Percentiles rank a stretch among this genome's conserved stretches.
Evolutionary conservation across 2,329 filamentous ascomycete species (phyloP).

Genomic region (Aspergillus ochraceus): DNA sequence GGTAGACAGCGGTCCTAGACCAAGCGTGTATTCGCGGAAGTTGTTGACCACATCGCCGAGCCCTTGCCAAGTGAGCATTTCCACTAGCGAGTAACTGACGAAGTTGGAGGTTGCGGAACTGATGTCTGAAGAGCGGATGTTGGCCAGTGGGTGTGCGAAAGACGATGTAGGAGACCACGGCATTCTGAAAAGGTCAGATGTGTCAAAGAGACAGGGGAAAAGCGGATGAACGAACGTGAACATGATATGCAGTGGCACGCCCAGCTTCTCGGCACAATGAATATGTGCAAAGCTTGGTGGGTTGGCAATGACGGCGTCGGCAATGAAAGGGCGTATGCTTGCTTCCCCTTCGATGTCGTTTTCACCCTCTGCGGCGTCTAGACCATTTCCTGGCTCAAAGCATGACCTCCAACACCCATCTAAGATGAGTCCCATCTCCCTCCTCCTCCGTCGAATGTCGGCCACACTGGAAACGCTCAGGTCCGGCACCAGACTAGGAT

Average conservation of each 20-base stretch:
- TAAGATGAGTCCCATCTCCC: not conserved
- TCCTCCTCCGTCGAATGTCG: not conserved
- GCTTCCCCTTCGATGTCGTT: not conserved
- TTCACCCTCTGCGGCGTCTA: not conserved
- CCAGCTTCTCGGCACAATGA: conserved; percentile 1
- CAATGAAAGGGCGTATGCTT: not conserved
- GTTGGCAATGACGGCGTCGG: conserved; percentile 2
- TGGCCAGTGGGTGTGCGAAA: conserved; percentile 5
- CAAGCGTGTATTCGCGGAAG: not conserved
- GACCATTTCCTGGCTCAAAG: not conserved
- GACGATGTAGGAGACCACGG: conserved; percentile 1
- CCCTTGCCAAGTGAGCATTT: conserved; percentile 2
- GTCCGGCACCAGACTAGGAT: not conserved
- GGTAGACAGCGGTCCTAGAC: not conserved
- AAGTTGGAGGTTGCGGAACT: not conserved
- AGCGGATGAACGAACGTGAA: not conserved
- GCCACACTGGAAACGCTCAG: not conserved
- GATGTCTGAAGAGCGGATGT: not conserved
- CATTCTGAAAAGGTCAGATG: not conserved
- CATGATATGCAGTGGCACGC: not conserved
- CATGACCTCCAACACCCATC: not conserved
- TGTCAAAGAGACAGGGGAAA: not conserved
- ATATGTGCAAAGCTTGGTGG: conserved; percentile 1
- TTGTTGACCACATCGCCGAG: conserved; percentile 6
- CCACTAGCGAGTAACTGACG: not conserved